These are phyloP conservation scores for Diaporthe citri DNA, from an alignment of 2,329 filamentous ascomycete genomes.

Conservation along the genomic window DNA sequence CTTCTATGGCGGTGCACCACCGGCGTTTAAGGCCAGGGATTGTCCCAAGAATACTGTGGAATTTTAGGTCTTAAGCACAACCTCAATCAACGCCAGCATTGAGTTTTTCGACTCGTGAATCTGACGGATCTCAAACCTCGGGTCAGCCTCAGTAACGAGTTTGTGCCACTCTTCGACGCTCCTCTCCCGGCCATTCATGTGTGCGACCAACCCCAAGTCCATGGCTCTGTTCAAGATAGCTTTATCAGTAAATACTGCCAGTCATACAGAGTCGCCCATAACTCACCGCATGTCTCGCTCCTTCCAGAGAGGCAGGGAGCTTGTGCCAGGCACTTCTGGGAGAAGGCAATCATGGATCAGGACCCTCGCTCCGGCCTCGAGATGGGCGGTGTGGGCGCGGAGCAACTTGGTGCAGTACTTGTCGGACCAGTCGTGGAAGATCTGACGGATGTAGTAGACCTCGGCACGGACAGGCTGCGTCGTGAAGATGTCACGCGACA, in stretches of 20 bases:
- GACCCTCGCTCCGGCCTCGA: slow-evolving; percentile 22
- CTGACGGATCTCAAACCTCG: slow-evolving; percentile 11
- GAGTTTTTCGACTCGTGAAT: not conserved
- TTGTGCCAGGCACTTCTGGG: not conserved
- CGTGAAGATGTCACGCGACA: slow-evolving; percentile 28
- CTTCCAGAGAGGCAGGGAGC: slow-evolving; percentile 18
- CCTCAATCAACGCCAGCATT: slow-evolving; percentile 7
- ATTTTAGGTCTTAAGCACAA: not conserved
- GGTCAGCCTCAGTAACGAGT: slow-evolving; percentile 6
- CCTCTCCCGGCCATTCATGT: slow-evolving; percentile 10
- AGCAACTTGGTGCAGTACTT: slow-evolving; percentile 34
- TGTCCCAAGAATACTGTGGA: too few species aligned
- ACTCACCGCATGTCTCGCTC: slow-evolving; percentile 8
- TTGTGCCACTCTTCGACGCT: slow-evolving; percentile 1
- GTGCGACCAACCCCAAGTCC: not conserved
- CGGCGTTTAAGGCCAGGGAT: too few species aligned
- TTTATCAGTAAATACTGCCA: not conserved
- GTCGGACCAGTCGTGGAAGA: slow-evolving; percentile 33
- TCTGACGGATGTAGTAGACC: slow-evolving; percentile 27
- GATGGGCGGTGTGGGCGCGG: not conserved
- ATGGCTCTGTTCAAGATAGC: not conserved
- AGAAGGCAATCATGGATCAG: slow-evolving; percentile 12
- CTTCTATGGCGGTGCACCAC: too few species aligned
- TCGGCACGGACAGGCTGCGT: slow-evolving; percentile 7
- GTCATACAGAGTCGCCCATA: not conserved